Conservation (phyloP, 2,329 filamentous ascomycete genomes). For the Orbilia brochopaga region DNA sequence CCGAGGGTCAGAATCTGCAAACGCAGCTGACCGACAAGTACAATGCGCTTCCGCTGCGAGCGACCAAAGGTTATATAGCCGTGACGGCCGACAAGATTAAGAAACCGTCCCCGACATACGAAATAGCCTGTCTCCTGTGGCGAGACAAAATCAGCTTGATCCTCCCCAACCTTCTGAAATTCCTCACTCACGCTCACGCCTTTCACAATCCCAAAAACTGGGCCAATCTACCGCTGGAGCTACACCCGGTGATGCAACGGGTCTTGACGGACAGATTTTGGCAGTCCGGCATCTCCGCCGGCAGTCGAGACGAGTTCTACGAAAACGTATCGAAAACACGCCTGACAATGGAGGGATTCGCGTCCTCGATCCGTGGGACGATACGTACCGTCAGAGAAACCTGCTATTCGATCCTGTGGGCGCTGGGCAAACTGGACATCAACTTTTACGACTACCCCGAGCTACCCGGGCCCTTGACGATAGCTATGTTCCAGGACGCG, state of each 20-base stretch:
- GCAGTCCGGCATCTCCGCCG: constrained; percentile 95
- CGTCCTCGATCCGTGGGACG: constrained; percentile 87
- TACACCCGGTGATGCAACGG: constrained; percentile 76
- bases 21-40: constrained; percentile 77
- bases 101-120: constrained; percentile 73
- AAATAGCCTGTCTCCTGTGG: constrained; percentile 82
- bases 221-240: constrained; percentile 75
- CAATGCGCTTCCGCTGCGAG: constrained; percentile 77
- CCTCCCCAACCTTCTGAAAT: constrained; percentile 82
- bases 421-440: constrained; percentile 83
- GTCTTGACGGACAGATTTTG: constrained; percentile 95
- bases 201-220: constrained; percentile 88
- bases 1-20: constrained; percentile 79
- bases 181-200: constrained; percentile 86
- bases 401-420: constrained; percentile 91
- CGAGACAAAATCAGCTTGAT: constrained; percentile 79
- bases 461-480: constrained; percentile 79
- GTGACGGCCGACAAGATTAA: constrained; percentile 90
- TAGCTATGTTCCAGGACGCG: constrained; percentile 82
- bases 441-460: constrained; percentile 91
- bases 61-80: constrained; percentile 89
- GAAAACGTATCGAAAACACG: constrained; percentile 87
- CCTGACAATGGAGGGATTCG: constrained; percentile 87
- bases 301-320: constrained; percentile 96
- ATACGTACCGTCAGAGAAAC: constrained; percentile 89